A percentile compares a stretch with the other conserved stretches of the same genome.
Conservation (phyloP, 2,329 filamentous ascomycete species). For the Microascus cirrosus region DNA sequence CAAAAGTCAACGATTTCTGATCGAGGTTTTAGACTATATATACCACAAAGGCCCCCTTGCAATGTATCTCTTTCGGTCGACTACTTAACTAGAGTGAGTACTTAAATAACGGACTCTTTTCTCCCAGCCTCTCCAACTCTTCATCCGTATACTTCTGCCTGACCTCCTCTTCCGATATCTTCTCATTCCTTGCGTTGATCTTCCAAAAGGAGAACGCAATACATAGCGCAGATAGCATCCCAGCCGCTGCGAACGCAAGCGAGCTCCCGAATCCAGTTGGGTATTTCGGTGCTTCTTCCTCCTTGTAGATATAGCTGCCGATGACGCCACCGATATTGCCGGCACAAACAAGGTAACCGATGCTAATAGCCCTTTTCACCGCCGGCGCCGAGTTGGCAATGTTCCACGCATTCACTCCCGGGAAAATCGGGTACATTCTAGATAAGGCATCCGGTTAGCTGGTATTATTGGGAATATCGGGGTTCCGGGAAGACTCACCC, state of each 20-base stretch:
- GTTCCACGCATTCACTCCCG: conserved; percentile 28
- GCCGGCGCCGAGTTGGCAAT: conserved; percentile 24
- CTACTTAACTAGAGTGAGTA: conserved; percentile 15
- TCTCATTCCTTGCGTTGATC: conserved; percentile 14
- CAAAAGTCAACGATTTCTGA: too few relatives aligned
- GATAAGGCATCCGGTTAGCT: conserved; percentile 1
- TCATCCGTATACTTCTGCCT: conserved; percentile 15
- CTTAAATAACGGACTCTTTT: conserved; percentile 17
- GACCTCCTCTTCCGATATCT: conserved; percentile 14
- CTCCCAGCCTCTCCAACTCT: conserved; percentile 18
- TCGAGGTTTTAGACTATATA: too few relatives aligned
- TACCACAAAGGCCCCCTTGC: too few relatives aligned
- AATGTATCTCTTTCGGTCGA: too few relatives aligned
- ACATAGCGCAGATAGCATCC: conserved; percentile 8
- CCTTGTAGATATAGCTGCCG: conserved; percentile 25
- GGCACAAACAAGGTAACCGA: conserved; percentile 26
- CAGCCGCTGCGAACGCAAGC: conserved; percentile 10
- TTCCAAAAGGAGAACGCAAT: conserved; percentile 11
- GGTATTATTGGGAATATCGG: neutral
- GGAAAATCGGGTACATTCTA: conserved; percentile 29
- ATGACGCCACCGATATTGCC: conserved; percentile 26
- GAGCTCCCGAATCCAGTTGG: conserved; percentile 35
- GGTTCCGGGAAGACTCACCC: conserved; percentile 10
- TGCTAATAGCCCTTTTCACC: conserved; percentile 26
- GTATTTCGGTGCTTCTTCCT: conserved; percentile 24